Evolutionary conservation across 1,139 yeast genomes (phyloP), one percentile per base, ranked within the genome.

Genomic region (Diutina siamensis): DNA sequence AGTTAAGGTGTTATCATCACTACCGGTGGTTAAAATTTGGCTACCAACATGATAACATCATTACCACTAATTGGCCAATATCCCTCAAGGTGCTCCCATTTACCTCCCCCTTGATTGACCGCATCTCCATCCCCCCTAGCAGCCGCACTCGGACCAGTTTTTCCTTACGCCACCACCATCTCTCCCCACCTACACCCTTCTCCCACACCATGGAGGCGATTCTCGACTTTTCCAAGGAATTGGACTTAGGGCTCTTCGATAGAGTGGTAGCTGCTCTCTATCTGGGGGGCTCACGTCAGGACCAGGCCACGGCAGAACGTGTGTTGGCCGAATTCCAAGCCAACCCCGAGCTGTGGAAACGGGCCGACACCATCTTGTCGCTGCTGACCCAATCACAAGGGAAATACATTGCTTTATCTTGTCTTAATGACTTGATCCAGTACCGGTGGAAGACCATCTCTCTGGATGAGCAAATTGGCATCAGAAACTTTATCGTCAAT

Each of bases 361-460:
- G 84, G 49, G 94, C 95, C 28, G 97, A 92, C 58, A 80, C 83
- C 60, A 89, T 92, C 50, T 72, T 92, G 54, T 92, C 92, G 53
- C 74, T 71, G 53, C 81, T 95, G 7, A 68, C 68, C 48, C 85
- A 87, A 60, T 72, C 96, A 35, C 96, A 92, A 62, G 76, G 95
- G 35, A 92, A 89, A 66, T 94, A 83, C 62, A 85, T 92, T 59
- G 98, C 97, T 13, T 71, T 92, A 48, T 80, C 95, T 32, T 83
- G 94, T 53, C 72, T 94, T 57, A 96, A 92, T 64, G 87, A 85
- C 56, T 74, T 92, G 59, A 88, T 92, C 58, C 84, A 82, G 54
- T 85, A 94, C 46, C 80, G 89, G 56, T 92, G 99, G 99, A 92
- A 88, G 64, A 76, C 88, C 45, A 73, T 92, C 47, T 96, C 97